phyloP scores from a whole-genome alignment of 371 early-diverging fungal genomes.

The Mucor velutinosus region DNA sequence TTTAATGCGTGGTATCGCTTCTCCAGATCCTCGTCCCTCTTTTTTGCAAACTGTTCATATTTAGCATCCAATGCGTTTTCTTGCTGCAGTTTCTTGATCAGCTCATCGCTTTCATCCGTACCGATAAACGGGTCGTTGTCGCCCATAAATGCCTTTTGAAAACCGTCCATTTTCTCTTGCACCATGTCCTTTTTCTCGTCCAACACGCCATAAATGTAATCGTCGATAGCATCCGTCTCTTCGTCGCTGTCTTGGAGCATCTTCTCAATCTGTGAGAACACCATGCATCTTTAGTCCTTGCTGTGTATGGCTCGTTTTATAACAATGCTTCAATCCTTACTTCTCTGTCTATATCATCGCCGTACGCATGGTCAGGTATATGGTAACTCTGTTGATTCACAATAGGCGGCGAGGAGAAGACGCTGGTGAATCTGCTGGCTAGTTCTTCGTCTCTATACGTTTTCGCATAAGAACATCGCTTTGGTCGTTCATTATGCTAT shows the following conservation, averaged over 20 bases:
- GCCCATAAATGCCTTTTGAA: conserved; percentile 27
- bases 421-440: conserved; percentile 29
- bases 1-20: conserved; percentile 40
- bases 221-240: conserved; percentile 21
- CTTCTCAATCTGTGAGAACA: conserved; percentile 12
- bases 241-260: conserved; percentile 24
- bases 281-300: background rate
- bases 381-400: conserved; percentile 19
- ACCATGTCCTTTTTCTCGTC: background rate
- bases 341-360: conserved; percentile 15
- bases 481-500: background rate
- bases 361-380: conserved; percentile 20
- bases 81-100: conserved; percentile 42
- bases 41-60: conserved; percentile 36
- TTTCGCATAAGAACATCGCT: background rate
- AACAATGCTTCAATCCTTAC: background rate
- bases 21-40: conserved; percentile 40
- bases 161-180: conserved; percentile 13
- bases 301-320: background rate
- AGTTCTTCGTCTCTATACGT: conserved; percentile 30
- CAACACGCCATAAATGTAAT: conserved; percentile 18
- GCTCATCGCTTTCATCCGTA: conserved; percentile 35
- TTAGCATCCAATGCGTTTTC: conserved; percentile 47
- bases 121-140: conserved; percentile 12
- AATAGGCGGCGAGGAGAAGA: conserved; percentile 31